Evolutionary conservation across 805 yeast genomes (phyloP).

Genomic region (Saccharomycopsis fodiens): DNA sequence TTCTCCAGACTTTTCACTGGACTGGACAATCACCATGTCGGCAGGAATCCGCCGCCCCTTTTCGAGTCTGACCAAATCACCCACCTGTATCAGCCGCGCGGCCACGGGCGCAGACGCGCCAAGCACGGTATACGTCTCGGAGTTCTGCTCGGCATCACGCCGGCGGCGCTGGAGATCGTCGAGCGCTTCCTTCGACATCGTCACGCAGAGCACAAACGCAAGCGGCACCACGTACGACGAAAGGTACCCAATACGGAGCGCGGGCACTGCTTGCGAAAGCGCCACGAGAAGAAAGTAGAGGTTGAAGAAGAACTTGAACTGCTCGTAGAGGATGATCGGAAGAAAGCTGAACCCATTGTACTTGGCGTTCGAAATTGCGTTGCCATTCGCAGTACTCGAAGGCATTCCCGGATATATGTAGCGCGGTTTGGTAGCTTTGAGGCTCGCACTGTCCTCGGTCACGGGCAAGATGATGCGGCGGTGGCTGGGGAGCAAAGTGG

Average conservation of each 20-base stretch:
- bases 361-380: constrained; percentile 89
- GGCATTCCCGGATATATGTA: constrained; percentile 38
- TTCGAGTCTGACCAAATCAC: constrained; percentile 72
- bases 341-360: constrained; percentile 82
- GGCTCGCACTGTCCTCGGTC: neutral
- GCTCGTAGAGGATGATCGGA: constrained; percentile 87
- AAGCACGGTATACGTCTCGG: constrained; percentile 70
- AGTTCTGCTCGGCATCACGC: constrained; percentile 84
- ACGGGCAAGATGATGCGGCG: constrained; percentile 7
- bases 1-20: constrained; percentile 79
- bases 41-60: constrained; percentile 91
- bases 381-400: constrained; percentile 38
- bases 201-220: constrained; percentile 84
- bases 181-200: constrained; percentile 92
- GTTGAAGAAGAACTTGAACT: constrained; percentile 94
- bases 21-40: constrained; percentile 76
- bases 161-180: constrained; percentile 89
- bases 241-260: constrained; percentile 83
- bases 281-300: constrained; percentile 89
- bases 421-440: constrained; percentile 22
- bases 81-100: constrained; percentile 66
- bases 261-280: constrained; percentile 85
- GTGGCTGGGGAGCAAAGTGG: neutral
- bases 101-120: constrained; percentile 32
- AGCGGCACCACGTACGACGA: constrained; percentile 91